phyloP scores from a whole-genome alignment of 2,329 filamentous ascomycete genomes.

The Dichotomopilus funicola region DNA sequence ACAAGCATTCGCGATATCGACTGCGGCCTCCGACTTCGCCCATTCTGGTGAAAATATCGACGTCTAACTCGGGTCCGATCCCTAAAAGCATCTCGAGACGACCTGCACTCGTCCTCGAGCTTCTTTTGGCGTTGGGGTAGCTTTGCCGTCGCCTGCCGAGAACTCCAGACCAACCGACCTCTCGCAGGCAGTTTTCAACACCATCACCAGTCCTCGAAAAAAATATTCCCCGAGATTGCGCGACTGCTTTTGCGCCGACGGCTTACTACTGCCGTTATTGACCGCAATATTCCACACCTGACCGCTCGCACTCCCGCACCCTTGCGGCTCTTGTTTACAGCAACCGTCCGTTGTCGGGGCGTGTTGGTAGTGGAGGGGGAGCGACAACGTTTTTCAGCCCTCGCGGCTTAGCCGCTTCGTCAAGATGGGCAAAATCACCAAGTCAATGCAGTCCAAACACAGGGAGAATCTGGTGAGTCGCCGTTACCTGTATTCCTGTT shows the following conservation, averaged over 20 bases:
- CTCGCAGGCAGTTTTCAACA: neutral
- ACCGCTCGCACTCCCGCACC: neutral
- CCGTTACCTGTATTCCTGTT: neutral
- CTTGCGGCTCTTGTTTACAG: constrained; percentile 26
- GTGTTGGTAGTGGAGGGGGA: constrained; percentile 53
- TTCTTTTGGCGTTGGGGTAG: constrained; percentile 17
- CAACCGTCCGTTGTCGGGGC: constrained; percentile 35
- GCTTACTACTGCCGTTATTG: neutral
- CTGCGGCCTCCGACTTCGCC: neutral
- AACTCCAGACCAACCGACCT: constrained; percentile 2
- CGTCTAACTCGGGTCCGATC: constrained; percentile 1
- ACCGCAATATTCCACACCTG: neutral
- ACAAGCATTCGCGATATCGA: constrained; percentile 11
- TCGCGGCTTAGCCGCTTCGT: constrained; percentile 54
- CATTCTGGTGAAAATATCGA: constrained; percentile 1
- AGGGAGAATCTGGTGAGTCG: constrained; percentile 58
- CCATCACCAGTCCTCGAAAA: constrained; percentile 1
- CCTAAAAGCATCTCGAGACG: constrained; percentile 18
- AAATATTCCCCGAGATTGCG: neutral
- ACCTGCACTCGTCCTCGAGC: constrained; percentile 26
- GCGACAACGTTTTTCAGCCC: constrained; percentile 33
- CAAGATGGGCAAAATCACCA: constrained; percentile 64
- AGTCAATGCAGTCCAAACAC: constrained; percentile 61
- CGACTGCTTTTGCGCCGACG: neutral
- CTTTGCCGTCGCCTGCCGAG: constrained; percentile 11